phyloP scores from a whole-genome alignment of 2,329 filamentous ascomycete genomes.

The Fusarium hainanense region DNA sequence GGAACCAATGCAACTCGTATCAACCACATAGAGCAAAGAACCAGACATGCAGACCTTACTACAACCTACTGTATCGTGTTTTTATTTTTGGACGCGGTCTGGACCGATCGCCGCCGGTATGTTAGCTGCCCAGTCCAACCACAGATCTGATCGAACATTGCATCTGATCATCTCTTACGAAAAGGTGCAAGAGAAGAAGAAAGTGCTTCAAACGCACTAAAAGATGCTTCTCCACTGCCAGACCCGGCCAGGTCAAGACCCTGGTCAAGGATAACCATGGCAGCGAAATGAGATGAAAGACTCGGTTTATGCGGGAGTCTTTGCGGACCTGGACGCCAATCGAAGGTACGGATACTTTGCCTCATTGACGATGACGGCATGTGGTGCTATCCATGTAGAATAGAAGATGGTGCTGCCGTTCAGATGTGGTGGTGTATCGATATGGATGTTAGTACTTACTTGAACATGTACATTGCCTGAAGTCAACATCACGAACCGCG shows the following conservation, averaged over 20 bases:
- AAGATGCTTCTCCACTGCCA: neutral
- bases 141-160: slow-evolving; percentile 29
- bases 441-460: neutral
- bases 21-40: slow-evolving; percentile 8
- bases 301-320: slow-evolving; percentile 17
- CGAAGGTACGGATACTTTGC: neutral
- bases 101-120: slow-evolving; percentile 26
- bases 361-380: slow-evolving; percentile 30
- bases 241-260: slow-evolving; percentile 16
- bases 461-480: neutral
- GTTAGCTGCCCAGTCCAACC: neutral
- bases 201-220: slow-evolving; percentile 3
- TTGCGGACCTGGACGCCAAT: slow-evolving; percentile 24
- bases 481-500: slow-evolving; percentile 29
- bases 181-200: slow-evolving; percentile 9
- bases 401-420: slow-evolving; percentile 1
- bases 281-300: slow-evolving; percentile 41
- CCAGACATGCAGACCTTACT: neutral
- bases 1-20: slow-evolving; percentile 8
- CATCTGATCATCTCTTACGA: slow-evolving; percentile 5
- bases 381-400: slow-evolving; percentile 2
- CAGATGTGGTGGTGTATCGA: neutral
- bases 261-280: slow-evolving; percentile 30
- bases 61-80: neutral
- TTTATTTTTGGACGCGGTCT: slow-evolving; percentile 34